Percentiles rank a stretch among this genome's conserved stretches.
These are phyloP conservation scores for Cercospora sp. DNA, from an alignment of 2,329 filamentous ascomycete species.

Conservation along the genomic window DNA sequence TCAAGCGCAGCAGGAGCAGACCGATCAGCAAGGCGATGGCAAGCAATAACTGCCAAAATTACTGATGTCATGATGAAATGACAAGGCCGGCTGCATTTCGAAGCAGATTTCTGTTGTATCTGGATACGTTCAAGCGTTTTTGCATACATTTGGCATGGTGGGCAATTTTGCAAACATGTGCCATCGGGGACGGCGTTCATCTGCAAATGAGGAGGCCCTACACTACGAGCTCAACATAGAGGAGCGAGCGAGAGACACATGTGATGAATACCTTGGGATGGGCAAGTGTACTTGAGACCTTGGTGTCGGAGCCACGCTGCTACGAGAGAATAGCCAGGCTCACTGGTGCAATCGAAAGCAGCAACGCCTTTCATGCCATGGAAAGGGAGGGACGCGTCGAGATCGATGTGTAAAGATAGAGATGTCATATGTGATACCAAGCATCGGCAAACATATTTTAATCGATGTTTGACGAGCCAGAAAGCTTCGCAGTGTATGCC, in stretches of 20 bases:
- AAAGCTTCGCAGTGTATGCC: neutral
- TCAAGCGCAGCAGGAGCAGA: neutral
- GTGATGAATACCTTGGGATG: neutral
- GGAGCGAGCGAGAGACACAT: neutral
- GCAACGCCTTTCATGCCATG: neutral
- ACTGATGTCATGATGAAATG: conserved; percentile 1
- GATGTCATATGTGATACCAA: conserved; percentile 8
- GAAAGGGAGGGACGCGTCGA: neutral
- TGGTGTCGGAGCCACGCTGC: neutral
- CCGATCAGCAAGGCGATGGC: conserved; percentile 4
- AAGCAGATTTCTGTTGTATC: conserved; percentile 8
- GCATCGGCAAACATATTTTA: neutral
- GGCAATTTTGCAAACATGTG: neutral
- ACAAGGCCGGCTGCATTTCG: conserved; percentile 8
- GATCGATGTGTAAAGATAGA: conserved; percentile 9
- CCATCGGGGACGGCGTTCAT: neutral
- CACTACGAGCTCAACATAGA: conserved; percentile 4
- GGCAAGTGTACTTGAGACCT: neutral
- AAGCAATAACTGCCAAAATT: neutral
- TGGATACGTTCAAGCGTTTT: conserved; percentile 23
- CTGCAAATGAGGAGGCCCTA: neutral
- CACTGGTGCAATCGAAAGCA: neutral
- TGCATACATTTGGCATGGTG: conserved; percentile 13
- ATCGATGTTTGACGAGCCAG: neutral
- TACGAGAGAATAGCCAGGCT: neutral